Percentiles rank a stretch among this genome's conserved stretches.
phyloP scores from a whole-genome alignment of 2,329 filamentous ascomycete genomes.

The Dryadomyces sulphureus region DNA sequence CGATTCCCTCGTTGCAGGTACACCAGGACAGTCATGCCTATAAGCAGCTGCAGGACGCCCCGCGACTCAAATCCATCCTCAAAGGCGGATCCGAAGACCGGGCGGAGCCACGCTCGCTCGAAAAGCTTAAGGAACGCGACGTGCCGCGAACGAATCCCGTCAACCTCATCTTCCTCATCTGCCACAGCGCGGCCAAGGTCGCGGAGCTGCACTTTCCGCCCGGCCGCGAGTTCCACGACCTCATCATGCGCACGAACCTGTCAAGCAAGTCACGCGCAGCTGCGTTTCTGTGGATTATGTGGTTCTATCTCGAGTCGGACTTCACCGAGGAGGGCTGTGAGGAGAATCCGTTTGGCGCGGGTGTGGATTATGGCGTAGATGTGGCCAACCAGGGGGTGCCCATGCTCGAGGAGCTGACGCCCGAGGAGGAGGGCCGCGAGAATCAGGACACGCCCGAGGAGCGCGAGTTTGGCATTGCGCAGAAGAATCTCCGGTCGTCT shows the following conservation, averaged over 20 bases:
- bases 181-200: constrained; percentile 76
- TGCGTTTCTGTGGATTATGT: constrained; percentile 95
- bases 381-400: constrained; percentile 58
- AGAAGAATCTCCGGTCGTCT: constrained; percentile 58
- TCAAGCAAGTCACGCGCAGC: constrained; percentile 70
- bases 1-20: constrained; percentile 89
- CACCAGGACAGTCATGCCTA: constrained; percentile 91
- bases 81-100: constrained; percentile 92
- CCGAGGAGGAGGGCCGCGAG: constrained; percentile 50
- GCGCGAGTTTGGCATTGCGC: constrained; percentile 53
- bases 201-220: constrained; percentile 84
- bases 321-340: constrained; percentile 78
- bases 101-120: constrained; percentile 66
- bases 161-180: constrained; percentile 90
- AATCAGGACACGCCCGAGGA: constrained; percentile 63
- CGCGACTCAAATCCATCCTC: constrained; percentile 87
- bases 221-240: constrained; percentile 82
- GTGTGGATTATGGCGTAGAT: constrained; percentile 48
- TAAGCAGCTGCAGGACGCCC: constrained; percentile 94
- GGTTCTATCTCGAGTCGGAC: constrained; percentile 96
- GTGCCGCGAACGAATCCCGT: constrained; percentile 83
- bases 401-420: constrained; percentile 46
- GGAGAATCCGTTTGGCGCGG: constrained; percentile 76
- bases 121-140: constrained; percentile 56
- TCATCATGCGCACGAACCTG: constrained; percentile 80